Percentiles rank a stretch among this genome's conserved stretches.
These are phyloP conservation scores for Venturia effusa DNA, from an alignment of 2,329 filamentous ascomycete species.

Conservation along the genomic window DNA sequence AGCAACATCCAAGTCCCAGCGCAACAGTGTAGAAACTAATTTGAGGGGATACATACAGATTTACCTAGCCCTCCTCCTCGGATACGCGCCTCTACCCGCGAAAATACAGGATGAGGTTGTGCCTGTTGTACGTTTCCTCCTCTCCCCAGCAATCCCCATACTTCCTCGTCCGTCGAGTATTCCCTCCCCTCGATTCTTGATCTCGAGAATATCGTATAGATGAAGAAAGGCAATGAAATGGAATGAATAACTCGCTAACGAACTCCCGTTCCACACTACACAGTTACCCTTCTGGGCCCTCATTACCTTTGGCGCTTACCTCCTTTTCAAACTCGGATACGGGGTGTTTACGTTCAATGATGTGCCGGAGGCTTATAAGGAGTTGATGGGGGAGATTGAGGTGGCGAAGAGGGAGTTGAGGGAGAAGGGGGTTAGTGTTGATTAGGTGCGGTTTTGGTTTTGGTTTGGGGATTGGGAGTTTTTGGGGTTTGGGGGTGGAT, in stretches of 20 bases:
- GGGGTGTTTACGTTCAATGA: slow-evolving; percentile 96
- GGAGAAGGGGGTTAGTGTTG: slow-evolving; percentile 65
- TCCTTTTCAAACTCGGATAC: slow-evolving; percentile 83
- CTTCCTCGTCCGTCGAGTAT: neutral
- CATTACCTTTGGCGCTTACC: slow-evolving; percentile 81
- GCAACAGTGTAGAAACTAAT: slow-evolving; percentile 14
- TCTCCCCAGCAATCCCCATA: neutral
- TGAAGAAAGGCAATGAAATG: too few species aligned
- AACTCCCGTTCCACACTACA: too few species aligned
- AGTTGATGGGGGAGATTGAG: slow-evolving; percentile 78
- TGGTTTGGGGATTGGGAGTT: slow-evolving; percentile 8
- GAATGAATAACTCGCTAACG: too few species aligned
- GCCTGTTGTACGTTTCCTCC: slow-evolving; percentile 59
- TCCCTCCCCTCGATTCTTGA: too few species aligned
- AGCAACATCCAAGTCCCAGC: slow-evolving; percentile 19
- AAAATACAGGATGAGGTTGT: slow-evolving; percentile 76
- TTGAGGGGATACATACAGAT: slow-evolving; percentile 44
- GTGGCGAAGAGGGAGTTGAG: slow-evolving; percentile 63
- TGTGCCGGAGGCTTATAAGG: slow-evolving; percentile 78
- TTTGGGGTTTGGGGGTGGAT: too few species aligned
- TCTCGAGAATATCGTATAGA: too few species aligned
- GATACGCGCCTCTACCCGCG: slow-evolving; percentile 68
- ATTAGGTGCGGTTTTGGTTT: slow-evolving; percentile 37
- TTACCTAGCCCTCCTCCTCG: slow-evolving; percentile 77
- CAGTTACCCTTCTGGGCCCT: slow-evolving; percentile 90